A percentile compares a stretch with the other conserved stretches of the same genome.
Conservation (phyloP, 768 basidiomycete genomes). For the Amanita subjunquillea region DNA sequence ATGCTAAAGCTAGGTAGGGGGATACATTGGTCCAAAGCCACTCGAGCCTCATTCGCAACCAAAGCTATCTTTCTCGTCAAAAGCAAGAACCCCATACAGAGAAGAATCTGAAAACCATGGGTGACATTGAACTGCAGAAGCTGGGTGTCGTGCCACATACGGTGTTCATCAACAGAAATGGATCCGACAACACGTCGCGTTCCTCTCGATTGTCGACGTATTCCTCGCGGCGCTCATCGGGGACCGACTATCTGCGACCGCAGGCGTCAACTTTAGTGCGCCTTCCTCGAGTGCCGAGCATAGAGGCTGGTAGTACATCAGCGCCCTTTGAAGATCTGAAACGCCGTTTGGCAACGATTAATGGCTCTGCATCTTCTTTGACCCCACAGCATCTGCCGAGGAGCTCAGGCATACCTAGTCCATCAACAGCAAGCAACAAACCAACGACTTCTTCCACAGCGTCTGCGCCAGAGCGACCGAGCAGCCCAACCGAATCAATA, state of each 20-base stretch:
- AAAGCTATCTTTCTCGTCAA: conserved; percentile 58
- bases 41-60: not conserved
- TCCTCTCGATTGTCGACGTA: conserved; percentile 27
- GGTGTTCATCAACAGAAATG: conserved; percentile 65
- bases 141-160: conserved; percentile 87
- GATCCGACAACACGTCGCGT: conserved; percentile 26
- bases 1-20: conserved; percentile 60
- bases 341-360: conserved; percentile 63
- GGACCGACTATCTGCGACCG: conserved; percentile 22
- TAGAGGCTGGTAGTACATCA: conserved; percentile 33
- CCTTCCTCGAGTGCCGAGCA: conserved; percentile 35
- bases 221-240: conserved; percentile 28
- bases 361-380: conserved; percentile 60
- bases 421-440: conserved; percentile 13
- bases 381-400: conserved; percentile 23
- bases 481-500: conserved; percentile 78
- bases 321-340: conserved; percentile 74
- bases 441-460: conserved; percentile 16
- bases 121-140: conserved; percentile 73
- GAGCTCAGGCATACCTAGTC: conserved; percentile 6
- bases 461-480: conserved; percentile 40
- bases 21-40: conserved; percentile 6
- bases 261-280: conserved; percentile 41
- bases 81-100: conserved; percentile 55
- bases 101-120: conserved; percentile 49